Conservation (phyloP, 2,329 filamentous ascomycete genomes). For the Apiospora marii region DNA sequence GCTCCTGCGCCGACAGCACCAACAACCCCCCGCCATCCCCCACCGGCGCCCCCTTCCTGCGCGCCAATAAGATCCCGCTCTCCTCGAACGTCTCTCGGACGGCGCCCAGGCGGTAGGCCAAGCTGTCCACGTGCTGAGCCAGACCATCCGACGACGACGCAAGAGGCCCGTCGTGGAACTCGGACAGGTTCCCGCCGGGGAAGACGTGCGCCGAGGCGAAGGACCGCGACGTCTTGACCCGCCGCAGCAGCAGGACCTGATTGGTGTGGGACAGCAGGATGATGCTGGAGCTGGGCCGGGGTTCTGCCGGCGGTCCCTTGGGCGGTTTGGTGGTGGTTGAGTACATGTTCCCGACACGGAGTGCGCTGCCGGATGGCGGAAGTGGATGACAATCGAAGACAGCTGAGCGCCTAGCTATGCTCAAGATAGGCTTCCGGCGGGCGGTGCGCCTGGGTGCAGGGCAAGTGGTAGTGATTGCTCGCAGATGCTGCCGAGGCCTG, state of each 20-base stretch:
- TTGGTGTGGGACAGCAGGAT: conserved; percentile 86
- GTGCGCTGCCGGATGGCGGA: background rate
- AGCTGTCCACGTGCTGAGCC: conserved; percentile 72
- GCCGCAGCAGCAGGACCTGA: conserved; percentile 86
- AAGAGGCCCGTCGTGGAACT: conserved; percentile 74
- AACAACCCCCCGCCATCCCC: conserved; percentile 62
- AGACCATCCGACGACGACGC: conserved; percentile 53
- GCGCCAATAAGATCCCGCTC: conserved; percentile 84
- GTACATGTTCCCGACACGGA: background rate
- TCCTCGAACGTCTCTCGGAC: conserved; percentile 96
- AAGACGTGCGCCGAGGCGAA: conserved; percentile 96
- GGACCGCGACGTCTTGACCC: conserved; percentile 81
- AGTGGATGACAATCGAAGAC: too few species aligned
- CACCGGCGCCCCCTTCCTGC: conserved; percentile 41
- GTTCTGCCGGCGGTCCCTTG: conserved; percentile 46
- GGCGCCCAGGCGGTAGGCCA: conserved; percentile 80
- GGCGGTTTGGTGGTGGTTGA: conserved; percentile 34
- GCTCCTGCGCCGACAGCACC: conserved; percentile 64
- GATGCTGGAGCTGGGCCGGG: conserved; percentile 65
- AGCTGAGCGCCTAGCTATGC: background rate
- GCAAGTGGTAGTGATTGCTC: background rate
- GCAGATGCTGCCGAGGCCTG: background rate
- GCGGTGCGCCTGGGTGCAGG: background rate
- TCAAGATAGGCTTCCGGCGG: background rate
- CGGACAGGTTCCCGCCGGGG: conserved; percentile 85